Conservation (phyloP, 306 rosid genomes). For the Prunus campanulata region DNA sequence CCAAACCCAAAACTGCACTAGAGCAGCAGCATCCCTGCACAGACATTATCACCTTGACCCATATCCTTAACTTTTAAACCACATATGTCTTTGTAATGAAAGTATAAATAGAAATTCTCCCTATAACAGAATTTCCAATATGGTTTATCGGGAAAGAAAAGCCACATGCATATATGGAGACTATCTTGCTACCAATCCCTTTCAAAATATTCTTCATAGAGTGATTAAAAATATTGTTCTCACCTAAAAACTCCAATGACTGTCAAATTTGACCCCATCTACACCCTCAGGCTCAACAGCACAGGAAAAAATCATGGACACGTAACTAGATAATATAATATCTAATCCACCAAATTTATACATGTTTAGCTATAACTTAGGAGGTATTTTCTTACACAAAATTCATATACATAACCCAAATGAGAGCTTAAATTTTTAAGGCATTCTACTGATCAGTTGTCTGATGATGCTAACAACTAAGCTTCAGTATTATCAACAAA, state of each 20-base stretch:
- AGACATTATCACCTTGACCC: constrained; percentile 28
- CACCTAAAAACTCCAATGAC: background rate
- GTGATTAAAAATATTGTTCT: background rate
- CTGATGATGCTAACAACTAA: background rate
- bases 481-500: background rate
- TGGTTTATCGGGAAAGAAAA: background rate
- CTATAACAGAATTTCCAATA: background rate
- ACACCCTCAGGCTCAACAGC: background rate
- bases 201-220: background rate
- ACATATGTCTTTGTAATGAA: background rate
- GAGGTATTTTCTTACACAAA: background rate
- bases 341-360: background rate
- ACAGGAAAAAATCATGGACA: background rate
- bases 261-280: background rate
- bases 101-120: constrained; percentile 3
- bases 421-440: constrained; percentile 8
- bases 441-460: constrained; percentile 4
- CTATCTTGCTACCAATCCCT: background rate
- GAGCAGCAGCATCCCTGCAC: constrained; percentile 93
- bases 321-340: background rate
- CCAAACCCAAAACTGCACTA: constrained; percentile 94
- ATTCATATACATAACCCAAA: background rate
- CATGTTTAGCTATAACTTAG: background rate
- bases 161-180: background rate
- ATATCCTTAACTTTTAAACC: constrained; percentile 2